phyloP scores from a whole-genome alignment of 129 eudicot species.

The Lactuca sativa region DNA sequence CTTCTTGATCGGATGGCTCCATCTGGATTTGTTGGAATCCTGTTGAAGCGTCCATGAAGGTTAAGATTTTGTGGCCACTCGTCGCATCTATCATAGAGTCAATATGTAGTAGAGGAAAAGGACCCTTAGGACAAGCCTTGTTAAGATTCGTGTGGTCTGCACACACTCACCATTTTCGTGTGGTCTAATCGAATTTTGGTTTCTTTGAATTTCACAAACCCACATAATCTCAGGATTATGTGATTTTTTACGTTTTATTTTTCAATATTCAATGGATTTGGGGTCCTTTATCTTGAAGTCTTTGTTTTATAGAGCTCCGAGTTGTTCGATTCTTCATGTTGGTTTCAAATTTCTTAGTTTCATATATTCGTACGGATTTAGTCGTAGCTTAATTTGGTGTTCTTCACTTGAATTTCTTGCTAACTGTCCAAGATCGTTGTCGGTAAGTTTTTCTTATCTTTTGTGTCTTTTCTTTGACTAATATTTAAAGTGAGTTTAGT shows the following conservation, averaged over 20 bases:
- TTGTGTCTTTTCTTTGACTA: slow-evolving; percentile 1
- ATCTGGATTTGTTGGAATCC: too few relatives aligned
- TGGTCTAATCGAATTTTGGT: background rate
- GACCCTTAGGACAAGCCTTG: too few relatives aligned
- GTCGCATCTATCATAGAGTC: too few relatives aligned
- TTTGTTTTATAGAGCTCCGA: slow-evolving; percentile 5
- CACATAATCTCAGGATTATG: background rate
- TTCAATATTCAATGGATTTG: slow-evolving; percentile 9
- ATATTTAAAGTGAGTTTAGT: background rate
- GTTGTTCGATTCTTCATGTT: slow-evolving; percentile 1
- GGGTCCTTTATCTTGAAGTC: background rate
- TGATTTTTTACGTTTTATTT: slow-evolving; percentile 4
- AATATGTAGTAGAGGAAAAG: too few relatives aligned
- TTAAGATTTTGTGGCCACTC: too few relatives aligned
- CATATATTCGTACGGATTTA: slow-evolving; percentile 24
- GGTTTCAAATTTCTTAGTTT: slow-evolving; percentile 1
- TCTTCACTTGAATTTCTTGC: slow-evolving; percentile 7
- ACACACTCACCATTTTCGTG: too few relatives aligned
- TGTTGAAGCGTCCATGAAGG: too few relatives aligned
- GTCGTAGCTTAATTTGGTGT: slow-evolving; percentile 18
- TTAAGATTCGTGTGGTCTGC: too few relatives aligned
- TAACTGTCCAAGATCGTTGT: slow-evolving; percentile 15
- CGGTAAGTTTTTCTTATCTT: slow-evolving; percentile 21
- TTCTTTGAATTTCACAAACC: background rate
- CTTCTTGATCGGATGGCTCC: too few relatives aligned